Conservation (phyloP, 305 asterid genomes). For the Fraxinus velutina region DNA sequence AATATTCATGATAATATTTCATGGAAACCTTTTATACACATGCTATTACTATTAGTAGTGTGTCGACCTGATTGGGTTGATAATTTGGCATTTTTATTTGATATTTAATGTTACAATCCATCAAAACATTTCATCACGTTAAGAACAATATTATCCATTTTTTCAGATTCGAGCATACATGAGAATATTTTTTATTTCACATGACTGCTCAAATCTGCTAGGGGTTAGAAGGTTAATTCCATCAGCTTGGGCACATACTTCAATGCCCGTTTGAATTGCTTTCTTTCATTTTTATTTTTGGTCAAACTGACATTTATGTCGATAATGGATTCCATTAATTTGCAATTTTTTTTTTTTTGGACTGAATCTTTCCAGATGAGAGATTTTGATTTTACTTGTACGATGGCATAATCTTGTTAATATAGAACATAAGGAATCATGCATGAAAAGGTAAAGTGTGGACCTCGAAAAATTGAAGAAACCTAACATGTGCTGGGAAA, state of each 20-base stretch:
- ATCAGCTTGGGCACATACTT: not conserved
- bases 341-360: not conserved
- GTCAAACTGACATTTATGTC: not conserved
- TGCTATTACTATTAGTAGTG: not conserved
- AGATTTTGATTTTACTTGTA: not conserved
- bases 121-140: not conserved
- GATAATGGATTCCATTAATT: not conserved
- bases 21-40: not conserved
- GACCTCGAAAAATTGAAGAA: not conserved
- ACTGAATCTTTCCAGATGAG: not conserved
- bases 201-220: not conserved
- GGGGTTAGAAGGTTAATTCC: not conserved
- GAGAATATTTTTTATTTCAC: not conserved
- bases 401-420: not conserved
- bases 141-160: not conserved
- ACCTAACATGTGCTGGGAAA: not conserved
- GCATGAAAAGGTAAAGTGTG: not conserved
- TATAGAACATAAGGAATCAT: not conserved
- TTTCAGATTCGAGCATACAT: not conserved
- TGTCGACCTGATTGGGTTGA: slow-evolving; percentile 9
- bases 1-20: slow-evolving; percentile 1
- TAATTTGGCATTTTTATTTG: not conserved
- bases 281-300: not conserved
- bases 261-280: not conserved
- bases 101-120: not conserved